A percentile compares a stretch with the other conserved stretches of the same genome.
These are phyloP conservation scores for Chrysoporthe deuterocubensis DNA, from an alignment of 2,329 filamentous ascomycete species.

Conservation along the genomic window DNA sequence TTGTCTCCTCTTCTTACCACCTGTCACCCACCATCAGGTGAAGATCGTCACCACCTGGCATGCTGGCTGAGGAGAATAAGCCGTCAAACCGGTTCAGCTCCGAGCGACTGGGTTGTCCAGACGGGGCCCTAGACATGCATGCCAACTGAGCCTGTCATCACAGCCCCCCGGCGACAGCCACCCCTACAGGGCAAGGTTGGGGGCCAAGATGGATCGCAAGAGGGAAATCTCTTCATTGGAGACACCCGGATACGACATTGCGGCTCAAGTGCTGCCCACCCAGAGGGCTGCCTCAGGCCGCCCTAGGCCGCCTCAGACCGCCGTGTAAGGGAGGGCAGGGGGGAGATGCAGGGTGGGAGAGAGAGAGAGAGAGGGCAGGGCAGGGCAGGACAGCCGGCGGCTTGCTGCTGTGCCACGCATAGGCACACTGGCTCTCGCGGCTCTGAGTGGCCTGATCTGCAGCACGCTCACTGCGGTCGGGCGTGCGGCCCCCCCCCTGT, in stretches of 20 bases:
- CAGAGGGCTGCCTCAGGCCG: constrained; percentile 3
- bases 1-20: too few species aligned
- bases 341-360: too few species aligned
- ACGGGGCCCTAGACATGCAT: not conserved
- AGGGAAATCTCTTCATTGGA: constrained; percentile 5
- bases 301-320: not conserved
- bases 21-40: not conserved
- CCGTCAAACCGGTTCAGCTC: constrained; percentile 9
- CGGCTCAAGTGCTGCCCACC: constrained; percentile 19
- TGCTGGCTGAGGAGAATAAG: not conserved
- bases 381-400: constrained; percentile 15
- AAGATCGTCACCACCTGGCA: not conserved
- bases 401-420: constrained; percentile 22
- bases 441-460: constrained; percentile 24
- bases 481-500: constrained; percentile 1
- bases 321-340: not conserved
- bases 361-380: not conserved
- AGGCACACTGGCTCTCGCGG: not conserved
- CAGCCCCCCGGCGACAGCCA: not conserved
- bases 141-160: constrained; percentile 6
- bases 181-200: not conserved
- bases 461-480: constrained; percentile 17
- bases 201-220: not conserved
- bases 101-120: not conserved
- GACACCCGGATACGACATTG: constrained; percentile 20